Evolutionary conservation across 768 basidiomycete genomes (phyloP).

Genomic region (Mycena filopes): DNA sequence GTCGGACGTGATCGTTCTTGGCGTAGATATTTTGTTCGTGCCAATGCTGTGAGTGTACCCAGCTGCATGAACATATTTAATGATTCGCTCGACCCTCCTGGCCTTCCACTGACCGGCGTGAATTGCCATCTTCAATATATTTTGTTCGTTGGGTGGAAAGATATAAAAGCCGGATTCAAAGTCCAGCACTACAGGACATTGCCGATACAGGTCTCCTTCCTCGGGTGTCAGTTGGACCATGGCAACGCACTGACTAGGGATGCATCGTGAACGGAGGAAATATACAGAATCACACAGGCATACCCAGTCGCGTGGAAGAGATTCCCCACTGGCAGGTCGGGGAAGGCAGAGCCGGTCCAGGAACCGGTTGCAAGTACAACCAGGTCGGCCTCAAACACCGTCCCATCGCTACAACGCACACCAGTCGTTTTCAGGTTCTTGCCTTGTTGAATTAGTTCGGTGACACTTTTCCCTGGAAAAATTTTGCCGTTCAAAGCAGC

Average conservation of each 20-base stretch:
- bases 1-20: constrained; percentile 77
- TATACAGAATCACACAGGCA: constrained; percentile 24
- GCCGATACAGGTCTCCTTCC: constrained; percentile 71
- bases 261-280: not conserved
- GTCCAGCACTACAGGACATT: constrained; percentile 78
- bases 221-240: constrained; percentile 78
- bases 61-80: constrained; percentile 42
- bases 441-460: constrained; percentile 52
- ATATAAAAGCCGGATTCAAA: constrained; percentile 81
- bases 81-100: not conserved
- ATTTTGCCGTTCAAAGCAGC: constrained; percentile 69
- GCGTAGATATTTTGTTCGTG: constrained; percentile 67
- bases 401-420: constrained; percentile 71
- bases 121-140: constrained; percentile 81
- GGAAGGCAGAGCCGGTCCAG: constrained; percentile 88
- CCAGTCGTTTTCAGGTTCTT: constrained; percentile 59
- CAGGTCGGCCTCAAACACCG: constrained; percentile 62
- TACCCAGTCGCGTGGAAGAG: constrained; percentile 86
- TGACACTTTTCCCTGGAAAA: constrained; percentile 65
- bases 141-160: constrained; percentile 80
- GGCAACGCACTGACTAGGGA: constrained; percentile 77
- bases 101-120: constrained; percentile 50
- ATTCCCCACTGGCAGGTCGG: constrained; percentile 60
- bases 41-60: constrained; percentile 70
- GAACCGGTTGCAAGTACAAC: constrained; percentile 81